Conservation (phyloP, 2,329 filamentous ascomycete species). For the Colletotrichum tabaci region DNA sequence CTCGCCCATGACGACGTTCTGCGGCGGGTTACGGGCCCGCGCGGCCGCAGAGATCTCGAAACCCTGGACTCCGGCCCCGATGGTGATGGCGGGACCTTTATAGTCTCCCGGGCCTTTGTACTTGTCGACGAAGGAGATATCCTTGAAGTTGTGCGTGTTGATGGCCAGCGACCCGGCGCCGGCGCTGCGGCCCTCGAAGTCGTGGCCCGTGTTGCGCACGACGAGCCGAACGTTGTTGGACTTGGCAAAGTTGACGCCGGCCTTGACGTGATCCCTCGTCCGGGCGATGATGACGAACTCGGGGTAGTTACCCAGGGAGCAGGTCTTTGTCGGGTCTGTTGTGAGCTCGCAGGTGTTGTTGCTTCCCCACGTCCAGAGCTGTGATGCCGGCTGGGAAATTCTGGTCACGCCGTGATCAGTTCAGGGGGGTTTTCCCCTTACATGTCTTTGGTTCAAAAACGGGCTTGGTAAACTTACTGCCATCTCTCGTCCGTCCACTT, state of each 20-base stretch:
- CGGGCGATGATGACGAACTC: constrained; percentile 50
- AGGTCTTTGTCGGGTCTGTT: constrained; percentile 50
- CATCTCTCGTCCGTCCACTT: constrained; percentile 54
- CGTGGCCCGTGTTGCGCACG: constrained; percentile 71
- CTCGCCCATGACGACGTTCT: constrained; percentile 67
- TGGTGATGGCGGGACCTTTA: constrained; percentile 64
- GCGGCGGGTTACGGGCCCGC: constrained; percentile 53
- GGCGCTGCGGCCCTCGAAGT: constrained; percentile 72
- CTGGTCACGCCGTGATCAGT: constrained; percentile 43
- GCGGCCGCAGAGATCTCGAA: constrained; percentile 61
- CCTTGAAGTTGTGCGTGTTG: constrained; percentile 71
- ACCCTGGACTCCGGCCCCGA: constrained; percentile 68
- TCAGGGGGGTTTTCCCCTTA: background rate
- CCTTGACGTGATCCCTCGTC: constrained; percentile 46
- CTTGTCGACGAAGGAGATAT: constrained; percentile 56
- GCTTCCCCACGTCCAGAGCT: constrained; percentile 59
- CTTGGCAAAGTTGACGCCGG: constrained; percentile 50
- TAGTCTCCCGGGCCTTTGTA: constrained; percentile 59
- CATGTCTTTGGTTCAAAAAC: no score
- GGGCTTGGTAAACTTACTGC: constrained; percentile 50
- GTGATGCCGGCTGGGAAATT: constrained; percentile 49
- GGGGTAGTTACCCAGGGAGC: constrained; percentile 57
- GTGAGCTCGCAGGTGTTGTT: constrained; percentile 59
- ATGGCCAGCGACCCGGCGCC: constrained; percentile 72
- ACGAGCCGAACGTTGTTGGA: constrained; percentile 65